A percentile compares a stretch with the other conserved stretches of the same genome.
phyloP scores from a whole-genome alignment of 2,329 filamentous ascomycete genomes.

The Fusarium praegraminearum region DNA sequence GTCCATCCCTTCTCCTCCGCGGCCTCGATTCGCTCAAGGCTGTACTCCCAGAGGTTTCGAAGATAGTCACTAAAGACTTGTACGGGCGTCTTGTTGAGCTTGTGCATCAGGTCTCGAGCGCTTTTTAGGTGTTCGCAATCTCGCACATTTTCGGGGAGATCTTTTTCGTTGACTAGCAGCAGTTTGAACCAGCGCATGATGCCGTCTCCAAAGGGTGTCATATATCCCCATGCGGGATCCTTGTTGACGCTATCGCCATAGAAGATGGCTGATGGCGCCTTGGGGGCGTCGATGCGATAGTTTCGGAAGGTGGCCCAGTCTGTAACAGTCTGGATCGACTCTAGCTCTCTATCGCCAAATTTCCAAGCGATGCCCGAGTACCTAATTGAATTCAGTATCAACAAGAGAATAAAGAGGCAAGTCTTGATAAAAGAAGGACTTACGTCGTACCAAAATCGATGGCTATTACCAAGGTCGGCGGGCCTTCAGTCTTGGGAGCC shows the following conservation, averaged over 20 bases:
- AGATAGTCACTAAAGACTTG: conserved; percentile 53
- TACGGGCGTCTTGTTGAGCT: conserved; percentile 42
- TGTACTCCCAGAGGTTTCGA: conserved; percentile 51
- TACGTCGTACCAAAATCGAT: conserved; percentile 39
- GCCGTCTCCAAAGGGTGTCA: conserved; percentile 38
- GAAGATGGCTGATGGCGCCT: conserved; percentile 48
- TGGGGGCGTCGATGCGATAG: conserved; percentile 49
- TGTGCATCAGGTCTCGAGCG: conserved; percentile 8
- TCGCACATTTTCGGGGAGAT: conserved; percentile 48
- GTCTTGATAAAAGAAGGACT: neutral
- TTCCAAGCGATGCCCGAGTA: conserved; percentile 59
- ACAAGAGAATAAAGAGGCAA: neutral
- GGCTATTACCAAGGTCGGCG: conserved; percentile 21
- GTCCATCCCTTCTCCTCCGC: conserved; percentile 44
- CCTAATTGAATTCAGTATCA: conserved; percentile 37
- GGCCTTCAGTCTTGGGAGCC: neutral
- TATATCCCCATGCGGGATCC: conserved; percentile 51
- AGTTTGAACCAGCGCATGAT: conserved; percentile 59
- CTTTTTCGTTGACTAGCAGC: conserved; percentile 52
- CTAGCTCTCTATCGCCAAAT: conserved; percentile 38
- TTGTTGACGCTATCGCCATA: conserved; percentile 18
- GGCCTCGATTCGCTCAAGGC: conserved; percentile 43
- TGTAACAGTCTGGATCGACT: conserved; percentile 49
- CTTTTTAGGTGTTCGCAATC: conserved; percentile 40
- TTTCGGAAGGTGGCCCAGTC: conserved; percentile 46